Evolutionary conservation across 1,284 basidiomycete species (phyloP).

Genomic region (Peniophora sp.): DNA sequence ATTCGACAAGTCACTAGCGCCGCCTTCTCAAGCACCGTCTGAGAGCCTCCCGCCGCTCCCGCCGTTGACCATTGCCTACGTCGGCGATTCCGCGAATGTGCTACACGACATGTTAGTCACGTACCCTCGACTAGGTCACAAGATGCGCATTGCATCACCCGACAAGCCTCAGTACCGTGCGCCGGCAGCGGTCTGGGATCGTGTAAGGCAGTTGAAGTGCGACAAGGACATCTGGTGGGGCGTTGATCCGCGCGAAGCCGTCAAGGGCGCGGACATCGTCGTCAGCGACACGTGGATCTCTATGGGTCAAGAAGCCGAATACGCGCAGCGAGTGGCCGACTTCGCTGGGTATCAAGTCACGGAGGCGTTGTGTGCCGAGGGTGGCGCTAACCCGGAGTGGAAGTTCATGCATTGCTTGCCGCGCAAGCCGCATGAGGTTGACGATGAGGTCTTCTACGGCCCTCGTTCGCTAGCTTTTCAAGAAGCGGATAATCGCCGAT

Average conservation of each 20-base stretch:
- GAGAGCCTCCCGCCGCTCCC: constrained; percentile 26
- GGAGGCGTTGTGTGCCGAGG: constrained; percentile 69
- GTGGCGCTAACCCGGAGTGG: constrained; percentile 85
- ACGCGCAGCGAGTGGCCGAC: constrained; percentile 79
- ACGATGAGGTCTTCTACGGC: constrained; percentile 85
- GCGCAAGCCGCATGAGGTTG: constrained; percentile 87
- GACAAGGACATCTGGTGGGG: constrained; percentile 72
- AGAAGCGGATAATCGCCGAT: constrained; percentile 83
- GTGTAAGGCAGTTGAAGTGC: constrained; percentile 63
- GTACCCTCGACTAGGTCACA: constrained; percentile 86
- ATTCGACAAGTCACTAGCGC: constrained; percentile 26
- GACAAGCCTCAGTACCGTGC: constrained; percentile 59
- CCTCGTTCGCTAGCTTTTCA: constrained; percentile 69
- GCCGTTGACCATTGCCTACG: constrained; percentile 82
- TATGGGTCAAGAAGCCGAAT: constrained; percentile 97
- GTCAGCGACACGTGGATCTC: constrained; percentile 98
- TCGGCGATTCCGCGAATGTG: constrained; percentile 96
- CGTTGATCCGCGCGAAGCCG: constrained; percentile 77
- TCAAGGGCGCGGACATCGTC: constrained; percentile 86
- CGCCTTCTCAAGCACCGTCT: not conserved
- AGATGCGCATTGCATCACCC: constrained; percentile 79
- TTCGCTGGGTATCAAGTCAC: constrained; percentile 96
- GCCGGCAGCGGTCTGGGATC: constrained; percentile 74
- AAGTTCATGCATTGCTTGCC: constrained; percentile 96
- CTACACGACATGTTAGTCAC: constrained; percentile 96